phyloP scores from a whole-genome alignment of 208 protist species.

The Acanthamoeba royreba region DNA sequence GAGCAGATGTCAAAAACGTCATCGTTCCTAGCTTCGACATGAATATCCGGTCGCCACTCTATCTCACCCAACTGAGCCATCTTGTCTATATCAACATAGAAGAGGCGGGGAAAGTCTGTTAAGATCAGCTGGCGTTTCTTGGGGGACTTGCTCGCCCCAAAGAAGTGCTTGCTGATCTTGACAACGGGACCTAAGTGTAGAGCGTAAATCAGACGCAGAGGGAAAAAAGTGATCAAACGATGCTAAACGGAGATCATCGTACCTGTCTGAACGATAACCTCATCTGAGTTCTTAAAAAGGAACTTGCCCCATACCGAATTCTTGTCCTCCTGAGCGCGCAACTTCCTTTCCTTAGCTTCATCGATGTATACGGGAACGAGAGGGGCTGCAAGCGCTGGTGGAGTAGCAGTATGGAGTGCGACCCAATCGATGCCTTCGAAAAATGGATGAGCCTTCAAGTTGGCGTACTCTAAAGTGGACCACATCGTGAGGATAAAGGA shows the following conservation, averaged over 20 bases:
- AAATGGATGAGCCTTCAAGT: conserved; percentile 78
- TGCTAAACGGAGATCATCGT: neutral
- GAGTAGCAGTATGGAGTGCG: neutral
- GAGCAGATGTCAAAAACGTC: conserved; percentile 63
- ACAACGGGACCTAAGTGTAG: conserved; percentile 43
- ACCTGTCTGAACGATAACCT: neutral
- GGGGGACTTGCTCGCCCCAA: neutral
- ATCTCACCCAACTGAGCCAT: conserved; percentile 67
- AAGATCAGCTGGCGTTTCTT: conserved; percentile 67
- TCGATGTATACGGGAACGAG: neutral
- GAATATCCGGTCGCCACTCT: conserved; percentile 45
- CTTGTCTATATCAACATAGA: conserved; percentile 64
- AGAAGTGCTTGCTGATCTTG: conserved; percentile 56
- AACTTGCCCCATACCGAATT: conserved; percentile 21
- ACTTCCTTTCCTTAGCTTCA: neutral
- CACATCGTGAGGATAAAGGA: neutral
- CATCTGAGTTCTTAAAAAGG: conserved; percentile 3
- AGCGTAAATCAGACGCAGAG: neutral
- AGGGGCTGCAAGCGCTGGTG: neutral
- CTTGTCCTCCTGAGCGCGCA: neutral
- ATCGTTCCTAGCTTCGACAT: conserved; percentile 24
- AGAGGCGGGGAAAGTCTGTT: conserved; percentile 62
- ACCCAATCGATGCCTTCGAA: conserved; percentile 79
- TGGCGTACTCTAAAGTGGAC: neutral
- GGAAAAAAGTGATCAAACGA: neutral